A percentile compares a stretch with the other conserved stretches of the same genome.
These are phyloP conservation scores for Colletotrichum falcatum DNA, from an alignment of 2,329 filamentous ascomycete species.

Conservation along the genomic window DNA sequence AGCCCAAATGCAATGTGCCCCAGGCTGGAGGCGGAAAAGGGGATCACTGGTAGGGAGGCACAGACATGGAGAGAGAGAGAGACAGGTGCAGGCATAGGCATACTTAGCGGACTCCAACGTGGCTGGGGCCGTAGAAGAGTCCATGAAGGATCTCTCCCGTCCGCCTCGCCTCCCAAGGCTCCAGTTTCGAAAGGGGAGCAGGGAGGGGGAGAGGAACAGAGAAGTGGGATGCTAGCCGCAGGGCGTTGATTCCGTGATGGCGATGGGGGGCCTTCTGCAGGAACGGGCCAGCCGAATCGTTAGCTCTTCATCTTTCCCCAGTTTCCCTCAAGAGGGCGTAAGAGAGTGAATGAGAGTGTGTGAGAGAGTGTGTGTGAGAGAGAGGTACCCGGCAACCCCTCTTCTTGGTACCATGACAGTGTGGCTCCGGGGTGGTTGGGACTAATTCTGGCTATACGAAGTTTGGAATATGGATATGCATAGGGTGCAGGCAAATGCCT, in stretches of 20 bases:
- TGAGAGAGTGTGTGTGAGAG: neutral
- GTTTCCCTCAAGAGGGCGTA: slow-evolving; percentile 2
- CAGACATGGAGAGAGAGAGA: neutral
- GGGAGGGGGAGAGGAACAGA: slow-evolving; percentile 3
- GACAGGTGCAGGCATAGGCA: slow-evolving; percentile 11
- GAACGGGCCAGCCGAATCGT: slow-evolving; percentile 38
- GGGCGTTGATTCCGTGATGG: slow-evolving; percentile 39
- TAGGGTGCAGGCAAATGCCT: slow-evolving; percentile 33
- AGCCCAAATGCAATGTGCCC: slow-evolving; percentile 39
- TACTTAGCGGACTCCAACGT: slow-evolving; percentile 10
- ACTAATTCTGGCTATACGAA: slow-evolving; percentile 41
- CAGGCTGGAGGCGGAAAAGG: slow-evolving; percentile 40
- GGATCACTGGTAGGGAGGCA: slow-evolving; percentile 28
- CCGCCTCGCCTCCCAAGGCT: slow-evolving; percentile 40
- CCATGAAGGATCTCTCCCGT: slow-evolving; percentile 38
- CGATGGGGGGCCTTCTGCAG: slow-evolving; percentile 34
- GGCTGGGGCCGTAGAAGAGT: slow-evolving; percentile 38
- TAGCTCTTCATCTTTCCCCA: slow-evolving; percentile 28
- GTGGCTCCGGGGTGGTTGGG: slow-evolving; percentile 38
- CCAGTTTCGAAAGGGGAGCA: slow-evolving; percentile 18
- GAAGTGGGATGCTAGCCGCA: slow-evolving; percentile 25
- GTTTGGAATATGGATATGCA: slow-evolving; percentile 42
- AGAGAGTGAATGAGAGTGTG: neutral
- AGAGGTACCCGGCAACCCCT: slow-evolving; percentile 23
- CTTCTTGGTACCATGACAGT: slow-evolving; percentile 29